These are phyloP conservation scores for Microsporum canis DNA, from an alignment of 2,329 filamentous ascomycete species.

Conservation along the genomic window DNA sequence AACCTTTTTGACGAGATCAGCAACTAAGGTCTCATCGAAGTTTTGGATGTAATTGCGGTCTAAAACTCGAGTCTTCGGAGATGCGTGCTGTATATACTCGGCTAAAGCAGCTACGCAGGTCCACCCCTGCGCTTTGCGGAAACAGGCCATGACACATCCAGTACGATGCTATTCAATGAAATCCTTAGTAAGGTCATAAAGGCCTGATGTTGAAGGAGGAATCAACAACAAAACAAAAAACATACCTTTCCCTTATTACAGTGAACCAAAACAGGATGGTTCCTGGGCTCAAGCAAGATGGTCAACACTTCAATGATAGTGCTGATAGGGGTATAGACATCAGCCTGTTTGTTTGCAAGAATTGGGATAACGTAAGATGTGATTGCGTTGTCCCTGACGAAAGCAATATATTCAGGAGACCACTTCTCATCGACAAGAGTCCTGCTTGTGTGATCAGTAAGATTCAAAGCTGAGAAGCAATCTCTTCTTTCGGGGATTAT, in stretches of 20 bases:
- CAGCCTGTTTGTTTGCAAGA: slow-evolving; percentile 71
- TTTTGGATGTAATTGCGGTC: slow-evolving; percentile 22
- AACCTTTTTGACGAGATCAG: slow-evolving; percentile 13
- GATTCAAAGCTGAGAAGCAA: neutral
- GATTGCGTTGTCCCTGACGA: slow-evolving; percentile 57
- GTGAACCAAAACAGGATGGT: slow-evolving; percentile 75
- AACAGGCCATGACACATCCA: slow-evolving; percentile 71
- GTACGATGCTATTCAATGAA: slow-evolving; percentile 57
- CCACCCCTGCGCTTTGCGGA: slow-evolving; percentile 64
- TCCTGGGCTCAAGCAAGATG: slow-evolving; percentile 57
- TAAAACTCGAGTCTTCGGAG: slow-evolving; percentile 37
- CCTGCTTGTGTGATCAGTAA: slow-evolving; percentile 25
- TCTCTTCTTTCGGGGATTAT: neutral
- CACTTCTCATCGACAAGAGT: slow-evolving; percentile 53
- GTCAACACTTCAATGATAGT: slow-evolving; percentile 62
- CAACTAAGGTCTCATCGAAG: slow-evolving; percentile 19
- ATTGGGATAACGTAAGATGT: slow-evolving; percentile 65
- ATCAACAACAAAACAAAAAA: neutral
- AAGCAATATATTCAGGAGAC: slow-evolving; percentile 42
- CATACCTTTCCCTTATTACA: slow-evolving; percentile 80
- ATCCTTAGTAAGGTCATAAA: neutral
- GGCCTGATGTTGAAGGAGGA: neutral
- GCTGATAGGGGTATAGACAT: slow-evolving; percentile 50
- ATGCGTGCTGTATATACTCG: slow-evolving; percentile 59
- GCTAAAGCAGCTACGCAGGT: slow-evolving; percentile 49